Conservation (phyloP, 1,284 basidiomycete species). For the Golubevia pallescens region DNA sequence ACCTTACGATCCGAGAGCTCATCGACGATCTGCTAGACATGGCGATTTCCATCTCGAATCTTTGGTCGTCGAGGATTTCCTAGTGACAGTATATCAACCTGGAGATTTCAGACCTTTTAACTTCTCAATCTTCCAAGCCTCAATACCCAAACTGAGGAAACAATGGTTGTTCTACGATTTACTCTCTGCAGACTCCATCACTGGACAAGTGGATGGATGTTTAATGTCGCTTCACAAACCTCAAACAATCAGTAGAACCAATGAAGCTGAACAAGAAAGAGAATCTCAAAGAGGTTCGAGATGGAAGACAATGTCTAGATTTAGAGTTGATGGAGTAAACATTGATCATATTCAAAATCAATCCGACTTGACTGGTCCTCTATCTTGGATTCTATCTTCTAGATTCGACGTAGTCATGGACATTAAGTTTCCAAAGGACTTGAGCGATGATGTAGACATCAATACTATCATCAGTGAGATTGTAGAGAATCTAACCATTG, state of each 20-base stretch:
- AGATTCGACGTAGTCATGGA: constrained; percentile 96
- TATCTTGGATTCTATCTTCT: constrained; percentile 95
- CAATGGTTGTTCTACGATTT: constrained; percentile 93
- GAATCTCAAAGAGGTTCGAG: constrained; percentile 5
- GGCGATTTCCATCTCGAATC: constrained; percentile 93
- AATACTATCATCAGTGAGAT: constrained; percentile 84
- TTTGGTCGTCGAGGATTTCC: constrained; percentile 86
- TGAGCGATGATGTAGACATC: constrained; percentile 76
- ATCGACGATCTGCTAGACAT: constrained; percentile 75
- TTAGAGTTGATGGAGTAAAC: constrained; percentile 94
- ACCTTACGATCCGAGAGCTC: constrained; percentile 78
- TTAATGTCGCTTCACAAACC: constrained; percentile 95
- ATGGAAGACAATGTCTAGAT: constrained; percentile 73
- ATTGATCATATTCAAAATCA: constrained; percentile 93
- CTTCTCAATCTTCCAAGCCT: constrained; percentile 93
- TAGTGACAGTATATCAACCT: constrained; percentile 94
- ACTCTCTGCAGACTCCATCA: constrained; percentile 83
- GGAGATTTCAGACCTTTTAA: constrained; percentile 85
- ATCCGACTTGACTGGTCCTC: constrained; percentile 76
- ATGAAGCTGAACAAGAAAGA: constrained; percentile 31
- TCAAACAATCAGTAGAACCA: constrained; percentile 90
- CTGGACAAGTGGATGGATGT: constrained; percentile 97
- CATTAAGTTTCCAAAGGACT: constrained; percentile 91
- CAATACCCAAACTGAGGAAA: constrained; percentile 82
- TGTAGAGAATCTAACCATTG: constrained; percentile 75